Base-by-base conservation (phyloP, 202 grass and related monocot genomes). In the Carex arenaria region DNA sequence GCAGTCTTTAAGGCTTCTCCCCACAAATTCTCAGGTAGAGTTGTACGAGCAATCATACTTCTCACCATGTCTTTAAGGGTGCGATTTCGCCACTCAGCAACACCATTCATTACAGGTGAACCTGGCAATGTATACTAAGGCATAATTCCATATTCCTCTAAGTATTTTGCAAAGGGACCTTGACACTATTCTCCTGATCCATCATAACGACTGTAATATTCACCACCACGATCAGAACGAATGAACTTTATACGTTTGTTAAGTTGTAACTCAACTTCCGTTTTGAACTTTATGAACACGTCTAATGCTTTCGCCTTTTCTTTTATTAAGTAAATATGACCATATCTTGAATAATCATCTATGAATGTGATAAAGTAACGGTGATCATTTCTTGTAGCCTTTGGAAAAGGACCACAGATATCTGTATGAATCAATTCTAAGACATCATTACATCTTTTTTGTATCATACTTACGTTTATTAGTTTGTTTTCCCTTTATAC, bases 201-300 rank as follows among this genome's bases (percentile, higher is more conserved):
- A 7, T 42, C 40, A 42, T 42, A 42, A 7, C 6, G 40, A 40
- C 40, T 6, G 40, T 42, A 7, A 6, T 84, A 84, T 45, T 84
- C 64, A 20, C 82, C 49, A 84, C 45, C 65, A 57, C 67, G n/a
- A 63, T 75, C 80, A 28, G 43, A 83, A 57, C 40, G 26, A 38
- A 83, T 20, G 0, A 14, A 7, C n/a, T 69, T 83, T 52, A 83
- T 83, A 7, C n/a, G 26, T 69, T 55, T 83, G 22, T 40, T 22
- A 14, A 83, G 42, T 83, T 83, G 40, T 26, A 42, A 42, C 43
- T 83, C 38, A 34, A 83, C 64, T 83, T 83, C 4, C 6, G 14
- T 11, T 26, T 83, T 83, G 5, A 68, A 83, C 10, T 2, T n/a
- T 71, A 57, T 59, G 0, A 70, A 83, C 7, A 70, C 18, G 3